Percentiles rank a stretch among this genome's conserved stretches.
Evolutionary conservation across 139 green algal species (phyloP).

Genomic region (Zygnema cylindricum): DNA sequence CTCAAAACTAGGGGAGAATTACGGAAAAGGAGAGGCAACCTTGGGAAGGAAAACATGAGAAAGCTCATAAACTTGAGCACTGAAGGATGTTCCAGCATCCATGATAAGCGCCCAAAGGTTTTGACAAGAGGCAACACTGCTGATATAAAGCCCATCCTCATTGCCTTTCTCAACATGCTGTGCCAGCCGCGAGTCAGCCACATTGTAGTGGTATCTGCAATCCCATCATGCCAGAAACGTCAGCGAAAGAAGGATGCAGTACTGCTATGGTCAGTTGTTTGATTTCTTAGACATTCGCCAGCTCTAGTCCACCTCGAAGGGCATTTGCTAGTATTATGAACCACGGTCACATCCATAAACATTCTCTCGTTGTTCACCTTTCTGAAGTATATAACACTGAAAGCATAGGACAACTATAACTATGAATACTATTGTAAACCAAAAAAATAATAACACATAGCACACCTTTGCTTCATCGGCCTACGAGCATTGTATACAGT

Average conservation of each 20-base stretch:
- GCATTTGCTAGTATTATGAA: no score
- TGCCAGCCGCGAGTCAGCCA: conserved; percentile 91
- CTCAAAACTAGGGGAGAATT: not conserved
- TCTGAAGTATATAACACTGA: not conserved
- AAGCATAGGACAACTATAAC: not conserved
- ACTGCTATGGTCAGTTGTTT: no score
- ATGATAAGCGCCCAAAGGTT: conserved; percentile 98
- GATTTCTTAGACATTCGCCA: no score
- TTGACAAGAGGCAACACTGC: conserved; percentile 91
- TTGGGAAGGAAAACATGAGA: conserved; percentile 94
- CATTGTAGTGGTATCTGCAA: conserved; percentile 98
- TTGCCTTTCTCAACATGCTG: conserved; percentile 98
- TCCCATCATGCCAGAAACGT: not conserved
- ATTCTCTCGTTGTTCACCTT: no score
- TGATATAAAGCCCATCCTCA: conserved; percentile 97
- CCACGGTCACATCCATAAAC: no score
- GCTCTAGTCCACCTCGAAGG: no score
- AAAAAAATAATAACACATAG: not conserved
- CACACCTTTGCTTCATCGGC: conserved; percentile 96
- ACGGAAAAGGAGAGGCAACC: conserved; percentile 31
- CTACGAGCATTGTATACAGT: conserved; percentile 98
- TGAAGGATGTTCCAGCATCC: conserved; percentile 95
- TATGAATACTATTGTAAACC: not conserved
- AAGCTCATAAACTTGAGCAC: conserved; percentile 73
- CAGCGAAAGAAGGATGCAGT: no score